These are phyloP conservation scores for Wickerhamiella cacticola DNA, from an alignment of 805 yeast species.

Conservation along the genomic window DNA sequence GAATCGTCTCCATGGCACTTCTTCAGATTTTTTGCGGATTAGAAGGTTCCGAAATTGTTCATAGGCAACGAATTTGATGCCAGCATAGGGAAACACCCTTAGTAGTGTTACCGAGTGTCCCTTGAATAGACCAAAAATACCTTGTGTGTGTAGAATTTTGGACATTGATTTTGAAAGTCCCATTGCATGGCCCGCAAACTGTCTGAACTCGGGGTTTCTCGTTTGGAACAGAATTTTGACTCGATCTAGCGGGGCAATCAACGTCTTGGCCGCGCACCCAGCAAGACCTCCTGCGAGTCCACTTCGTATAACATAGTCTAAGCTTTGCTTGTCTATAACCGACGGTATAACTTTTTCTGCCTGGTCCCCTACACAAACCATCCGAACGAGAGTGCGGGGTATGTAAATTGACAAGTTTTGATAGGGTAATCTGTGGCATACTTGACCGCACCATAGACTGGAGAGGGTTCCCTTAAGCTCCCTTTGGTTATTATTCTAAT, in stretches of 20 bases:
- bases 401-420: slow-evolving; percentile 1
- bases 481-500: too few relatives aligned
- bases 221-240: slow-evolving; percentile 94
- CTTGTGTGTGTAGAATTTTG: slow-evolving; percentile 56
- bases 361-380: not conserved
- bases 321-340: slow-evolving; percentile 50
- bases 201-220: slow-evolving; percentile 73
- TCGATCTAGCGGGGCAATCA: slow-evolving; percentile 90
- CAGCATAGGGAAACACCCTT: slow-evolving; percentile 93
- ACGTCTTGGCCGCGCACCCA: slow-evolving; percentile 90
- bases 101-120: slow-evolving; percentile 91
- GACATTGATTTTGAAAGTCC: slow-evolving; percentile 68
- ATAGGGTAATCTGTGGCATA: slow-evolving; percentile 7
- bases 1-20: slow-evolving; percentile 69
- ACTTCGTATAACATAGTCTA: slow-evolving; percentile 68
- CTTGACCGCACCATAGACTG: not conserved
- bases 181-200: slow-evolving; percentile 63
- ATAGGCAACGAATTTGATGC: slow-evolving; percentile 89
- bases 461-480: too few relatives aligned
- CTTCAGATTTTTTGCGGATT: slow-evolving; percentile 63
- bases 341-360: not conserved
- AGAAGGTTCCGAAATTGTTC: slow-evolving; percentile 76
- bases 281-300: slow-evolving; percentile 94
- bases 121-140: slow-evolving; percentile 71
- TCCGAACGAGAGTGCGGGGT: not conserved